Evolutionary conservation across 805 yeast genomes (phyloP).

Genomic region (Kodamaea neixiangensis): DNA sequence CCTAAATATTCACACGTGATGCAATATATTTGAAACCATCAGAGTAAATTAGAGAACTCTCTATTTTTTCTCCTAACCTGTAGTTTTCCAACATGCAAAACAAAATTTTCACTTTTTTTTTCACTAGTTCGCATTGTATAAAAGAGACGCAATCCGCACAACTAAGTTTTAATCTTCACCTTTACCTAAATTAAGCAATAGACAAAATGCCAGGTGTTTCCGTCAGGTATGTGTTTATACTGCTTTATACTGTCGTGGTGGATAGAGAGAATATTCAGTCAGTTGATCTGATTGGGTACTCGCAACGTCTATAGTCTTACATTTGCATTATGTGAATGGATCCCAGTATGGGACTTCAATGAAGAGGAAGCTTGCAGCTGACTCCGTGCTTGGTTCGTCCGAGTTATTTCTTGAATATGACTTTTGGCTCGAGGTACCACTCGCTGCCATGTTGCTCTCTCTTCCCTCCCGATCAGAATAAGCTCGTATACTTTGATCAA

Average conservation of each 20-base stretch:
- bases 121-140: too few relatives aligned
- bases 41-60: background rate
- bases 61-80: background rate
- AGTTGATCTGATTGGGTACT: slow-evolving; percentile 1
- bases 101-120: background rate
- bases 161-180: slow-evolving; percentile 9
- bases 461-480: slow-evolving; percentile 3
- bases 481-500: slow-evolving; percentile 1
- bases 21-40: background rate
- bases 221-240: slow-evolving; percentile 76
- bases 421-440: background rate
- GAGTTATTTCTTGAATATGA: slow-evolving; percentile 1
- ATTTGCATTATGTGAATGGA: background rate
- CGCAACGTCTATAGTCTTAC: slow-evolving; percentile 13
- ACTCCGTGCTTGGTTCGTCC: background rate
- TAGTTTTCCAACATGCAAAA: background rate
- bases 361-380: background rate
- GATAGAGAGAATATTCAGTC: slow-evolving; percentile 20
- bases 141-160: slow-evolving; percentile 2
- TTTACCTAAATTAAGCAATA: slow-evolving; percentile 20
- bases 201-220: slow-evolving; percentile 94
- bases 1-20: background rate
- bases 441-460: slow-evolving; percentile 7
- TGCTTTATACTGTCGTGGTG: slow-evolving; percentile 24
- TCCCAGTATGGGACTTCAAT: background rate